Base-by-base conservation (phyloP, 225 moss, liverwort and hornwort genomes). In the Marchantia paleacea region DNA sequence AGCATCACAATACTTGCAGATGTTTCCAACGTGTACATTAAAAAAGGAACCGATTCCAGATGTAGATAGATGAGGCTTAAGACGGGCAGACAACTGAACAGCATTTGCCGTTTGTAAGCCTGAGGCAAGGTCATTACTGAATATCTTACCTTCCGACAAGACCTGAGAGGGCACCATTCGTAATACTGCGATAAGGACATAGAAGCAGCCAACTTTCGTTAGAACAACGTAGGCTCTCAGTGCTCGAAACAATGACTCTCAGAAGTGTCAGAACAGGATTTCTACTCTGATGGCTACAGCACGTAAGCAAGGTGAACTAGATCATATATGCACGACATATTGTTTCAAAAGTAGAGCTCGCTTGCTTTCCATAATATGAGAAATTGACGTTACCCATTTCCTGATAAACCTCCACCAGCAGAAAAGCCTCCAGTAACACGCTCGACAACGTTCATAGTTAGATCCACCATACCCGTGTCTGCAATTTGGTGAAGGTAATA, bases 381-480 rank as follows among this genome's bases (percentile, higher is more conserved):
- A 18, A 8, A 15, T 11, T 24, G 78, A 15, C 75, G 88, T 76
- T 84, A 99, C 95, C 99, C 99, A 83, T 95, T 99, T 87, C 99
- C 99, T 85, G 99, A 99, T 76, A 99, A 86, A 81, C 99, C 95
- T 89, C 99, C 99, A 81, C 99, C 99, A 51, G 99, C 99, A 79
- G 99, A 99, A 82, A 99, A 99, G 69, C 99, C 99, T 52, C 99
- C 99, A 57, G 95, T 94, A 70, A 99, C 94, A 72, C 99, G 95
- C 91, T 99, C 99, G 78, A 99, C 99, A 65, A 99, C 99, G 80
- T 99, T 99, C 99, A 99, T 99, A 39, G 99, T 99, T 69, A 99
- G 86, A 83, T 99, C 99, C 81, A 99, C 99, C 95, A 95, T 94
- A 55, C 99, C 99, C 60, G 95, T 94, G 75, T 99, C 99, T 99